Percentiles rank a stretch among this genome's conserved stretches.
These are phyloP conservation scores for Pascua sp. DNA, from an alignment of 1,284 basidiomycete genomes.

Conservation along the genomic window DNA sequence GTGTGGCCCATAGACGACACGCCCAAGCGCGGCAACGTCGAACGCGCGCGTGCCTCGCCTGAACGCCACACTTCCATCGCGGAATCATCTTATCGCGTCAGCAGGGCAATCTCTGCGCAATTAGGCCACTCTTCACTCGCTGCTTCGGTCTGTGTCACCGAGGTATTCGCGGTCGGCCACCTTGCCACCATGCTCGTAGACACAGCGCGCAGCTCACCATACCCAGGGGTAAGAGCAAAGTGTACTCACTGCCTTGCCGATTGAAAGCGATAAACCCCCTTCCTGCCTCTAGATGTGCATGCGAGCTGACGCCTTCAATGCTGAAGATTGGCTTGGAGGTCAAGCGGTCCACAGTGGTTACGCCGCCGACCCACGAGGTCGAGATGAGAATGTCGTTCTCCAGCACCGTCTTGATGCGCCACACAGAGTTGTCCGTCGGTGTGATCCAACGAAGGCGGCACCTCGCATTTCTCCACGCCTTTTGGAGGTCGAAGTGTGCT, in stretches of 20 bases:
- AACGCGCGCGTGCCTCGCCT: constrained; percentile 19
- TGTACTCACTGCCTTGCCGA: constrained; percentile 1
- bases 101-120: too few species aligned
- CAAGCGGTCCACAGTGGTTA: constrained; percentile 6
- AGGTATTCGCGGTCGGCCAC: too few species aligned
- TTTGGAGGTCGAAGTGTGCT: constrained; percentile 15
- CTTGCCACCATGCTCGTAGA: too few species aligned
- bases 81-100: constrained; percentile 1
- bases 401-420: constrained; percentile 40
- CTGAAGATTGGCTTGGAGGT: constrained; percentile 26
- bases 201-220: too few species aligned
- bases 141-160: too few species aligned
- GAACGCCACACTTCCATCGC: constrained; percentile 32
- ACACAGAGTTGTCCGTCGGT: constrained; percentile 26
- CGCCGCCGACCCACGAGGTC: constrained; percentile 21
- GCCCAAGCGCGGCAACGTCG: constrained; percentile 4
- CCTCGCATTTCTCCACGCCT: constrained; percentile 30
- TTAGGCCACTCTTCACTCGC: too few species aligned
- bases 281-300: constrained; percentile 40
- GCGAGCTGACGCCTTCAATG: constrained; percentile 17
- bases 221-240: too few species aligned
- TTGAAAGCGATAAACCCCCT: constrained; percentile 36
- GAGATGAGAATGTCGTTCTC: constrained; percentile 30
- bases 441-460: constrained; percentile 30
- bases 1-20: constrained; percentile 5